Conservation (phyloP, 2,329 filamentous ascomycete species). For the Colletotrichum sansevieriae region DNA sequence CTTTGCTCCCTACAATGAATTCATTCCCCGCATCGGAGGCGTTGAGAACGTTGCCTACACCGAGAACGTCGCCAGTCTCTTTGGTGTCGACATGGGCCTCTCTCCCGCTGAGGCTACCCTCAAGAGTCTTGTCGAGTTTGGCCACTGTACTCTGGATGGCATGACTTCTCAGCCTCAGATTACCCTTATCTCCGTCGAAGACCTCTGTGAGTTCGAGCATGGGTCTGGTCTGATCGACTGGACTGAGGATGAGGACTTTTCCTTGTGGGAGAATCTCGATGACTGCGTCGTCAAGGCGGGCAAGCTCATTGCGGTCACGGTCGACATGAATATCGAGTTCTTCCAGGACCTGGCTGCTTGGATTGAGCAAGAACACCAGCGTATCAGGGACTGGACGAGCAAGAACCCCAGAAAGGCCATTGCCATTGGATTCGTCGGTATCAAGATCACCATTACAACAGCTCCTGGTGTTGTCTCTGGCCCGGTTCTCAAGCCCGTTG, state of each 20-base stretch:
- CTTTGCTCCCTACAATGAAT: too few relatives aligned
- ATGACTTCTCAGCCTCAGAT: background rate
- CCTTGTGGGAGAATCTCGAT: too few relatives aligned
- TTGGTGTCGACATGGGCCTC: too few relatives aligned
- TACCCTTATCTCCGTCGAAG: background rate
- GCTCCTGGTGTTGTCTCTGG: background rate
- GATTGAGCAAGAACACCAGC: rapidly evolving
- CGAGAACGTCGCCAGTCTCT: too few relatives aligned
- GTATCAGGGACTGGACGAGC: background rate
- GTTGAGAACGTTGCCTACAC: too few relatives aligned
- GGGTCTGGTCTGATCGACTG: too few relatives aligned
- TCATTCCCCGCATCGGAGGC: too few relatives aligned
- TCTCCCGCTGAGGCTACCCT: too few relatives aligned
- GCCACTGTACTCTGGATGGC: background rate
- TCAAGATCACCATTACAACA: background rate
- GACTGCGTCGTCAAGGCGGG: background rate
- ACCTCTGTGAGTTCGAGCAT: background rate
- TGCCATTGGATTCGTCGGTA: background rate
- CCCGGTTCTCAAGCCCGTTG: background rate
- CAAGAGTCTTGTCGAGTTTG: too few relatives aligned
- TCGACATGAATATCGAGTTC: background rate
- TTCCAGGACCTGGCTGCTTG: background rate
- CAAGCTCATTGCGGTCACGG: background rate
- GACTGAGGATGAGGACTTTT: too few relatives aligned
- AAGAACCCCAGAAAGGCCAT: background rate